Evolutionary conservation across 106 monocot genomes (phyloP), one percentile per base, ranked within the genome.

Genomic region (Acanthochlamys bracteata): DNA sequence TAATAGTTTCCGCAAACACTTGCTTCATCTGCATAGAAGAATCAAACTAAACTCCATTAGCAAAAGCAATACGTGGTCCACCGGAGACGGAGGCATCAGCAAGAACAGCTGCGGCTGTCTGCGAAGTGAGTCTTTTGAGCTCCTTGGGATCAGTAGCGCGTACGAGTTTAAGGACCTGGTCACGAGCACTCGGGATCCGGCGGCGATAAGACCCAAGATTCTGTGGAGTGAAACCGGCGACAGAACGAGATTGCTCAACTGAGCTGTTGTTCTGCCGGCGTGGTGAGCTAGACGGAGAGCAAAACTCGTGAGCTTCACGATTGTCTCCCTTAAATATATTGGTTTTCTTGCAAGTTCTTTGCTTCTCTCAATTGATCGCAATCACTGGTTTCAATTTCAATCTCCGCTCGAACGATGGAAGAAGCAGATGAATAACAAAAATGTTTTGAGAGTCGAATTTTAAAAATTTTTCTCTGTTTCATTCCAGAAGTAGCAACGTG

Each of bases 41-140:
- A 24, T 92, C 92, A 46, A 87, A 65, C 79, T 78, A 92, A 24
- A 87, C 86, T 11, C 84, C 86, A 57, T 82, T 84, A 40, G 79
- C 78, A 33, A 86, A 83, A n/a, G 73, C 63, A 23, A 91, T 7
- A n/a, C 62, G 47, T 11, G 91, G 91, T 14, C 86, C 92, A 24
- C 84, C 92, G 25, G 39, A 45, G 4, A 53, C 63, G 22, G 87
- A 81, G 4, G 71, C 87, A 41, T 92, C 86, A 41, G 79, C 72
- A 39, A 92, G 71, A 13, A 92, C 79, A 46, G 79, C 6, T 23
- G 54, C 53, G 4, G 76, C 69, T 59, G 77, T 57, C 66, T 92
- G 81, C 20, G 86, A 74, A 4, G 92, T 24, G 63, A 92, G 72
- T 17, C 67, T 25, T 26, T 25, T 60, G 63, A 92, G 75, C 7